phyloP scores from a whole-genome alignment of 164 flowering plant genomes.

The Protea cynaroides region DNA sequence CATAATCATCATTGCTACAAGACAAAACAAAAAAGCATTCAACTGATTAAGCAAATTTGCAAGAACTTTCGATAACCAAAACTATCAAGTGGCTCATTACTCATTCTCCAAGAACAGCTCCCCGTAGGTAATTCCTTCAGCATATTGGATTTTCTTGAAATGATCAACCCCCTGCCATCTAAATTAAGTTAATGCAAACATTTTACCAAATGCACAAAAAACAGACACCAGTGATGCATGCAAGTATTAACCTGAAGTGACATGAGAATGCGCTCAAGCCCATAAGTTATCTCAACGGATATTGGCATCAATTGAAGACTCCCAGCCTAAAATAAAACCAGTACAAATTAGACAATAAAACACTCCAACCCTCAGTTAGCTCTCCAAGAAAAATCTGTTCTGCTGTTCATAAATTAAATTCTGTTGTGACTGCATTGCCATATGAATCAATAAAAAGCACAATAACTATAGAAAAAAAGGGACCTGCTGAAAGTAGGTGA shows the following conservation, averaged over 20 bases:
- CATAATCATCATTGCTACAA: no score
- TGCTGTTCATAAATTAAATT: background rate
- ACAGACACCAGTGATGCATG: constrained; percentile 1
- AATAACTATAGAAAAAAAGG: constrained; percentile 2
- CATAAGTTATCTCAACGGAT: constrained; percentile 99
- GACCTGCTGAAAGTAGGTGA: constrained; percentile 99
- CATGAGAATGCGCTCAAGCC: constrained; percentile 97
- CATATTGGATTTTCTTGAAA: constrained; percentile 89
- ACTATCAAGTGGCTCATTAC: constrained; percentile 28
- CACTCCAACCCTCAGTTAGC: no score
- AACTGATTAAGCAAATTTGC: background rate
- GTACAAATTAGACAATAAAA: constrained; percentile 1
- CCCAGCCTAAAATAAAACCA: constrained; percentile 58
- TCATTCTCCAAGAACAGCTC: constrained; percentile 96
- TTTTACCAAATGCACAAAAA: background rate
- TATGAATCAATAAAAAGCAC: background rate
- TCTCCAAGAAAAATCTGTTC: no score
- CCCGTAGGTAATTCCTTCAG: constrained; percentile 93
- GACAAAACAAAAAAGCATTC: background rate
- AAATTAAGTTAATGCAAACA: background rate
- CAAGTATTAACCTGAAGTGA: constrained; percentile 68
- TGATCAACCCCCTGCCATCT: constrained; percentile 87
- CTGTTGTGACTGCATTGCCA: background rate
- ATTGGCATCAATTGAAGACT: constrained; percentile 76
- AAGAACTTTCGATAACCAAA: background rate